A percentile compares a stretch with the other conserved stretches of the same genome.
These are phyloP conservation scores for Aspergillus ibericus DNA, from an alignment of 2,329 filamentous ascomycete species.

Conservation along the genomic window DNA sequence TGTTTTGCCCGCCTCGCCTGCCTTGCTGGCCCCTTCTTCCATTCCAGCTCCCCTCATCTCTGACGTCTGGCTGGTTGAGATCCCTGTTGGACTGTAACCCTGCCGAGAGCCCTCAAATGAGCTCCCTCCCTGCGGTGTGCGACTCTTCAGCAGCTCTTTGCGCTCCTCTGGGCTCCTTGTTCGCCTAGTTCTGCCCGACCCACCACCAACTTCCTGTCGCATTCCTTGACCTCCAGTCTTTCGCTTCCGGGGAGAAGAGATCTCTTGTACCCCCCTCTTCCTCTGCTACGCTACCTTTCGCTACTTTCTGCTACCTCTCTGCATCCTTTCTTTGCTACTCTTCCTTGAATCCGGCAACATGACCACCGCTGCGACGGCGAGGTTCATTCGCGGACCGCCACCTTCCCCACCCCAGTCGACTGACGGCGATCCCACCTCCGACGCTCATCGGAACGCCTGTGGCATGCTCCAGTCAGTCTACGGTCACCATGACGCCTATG, in stretches of 20 bases:
- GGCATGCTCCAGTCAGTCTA: conserved; percentile 18
- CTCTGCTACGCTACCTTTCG: not conserved
- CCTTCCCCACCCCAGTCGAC: conserved; percentile 34
- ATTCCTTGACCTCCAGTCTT: not conserved
- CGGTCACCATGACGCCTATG: conserved; percentile 6
- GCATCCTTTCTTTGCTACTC: not conserved
- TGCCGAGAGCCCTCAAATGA: not conserved
- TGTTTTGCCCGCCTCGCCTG: not conserved
- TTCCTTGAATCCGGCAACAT: conserved; percentile 1
- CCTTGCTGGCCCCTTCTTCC: not conserved
- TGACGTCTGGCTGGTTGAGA: not conserved
- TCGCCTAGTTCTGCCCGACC: not conserved
- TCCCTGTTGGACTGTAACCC: not conserved
- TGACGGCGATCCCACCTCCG: conserved; percentile 21
- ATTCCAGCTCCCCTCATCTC: not conserved
- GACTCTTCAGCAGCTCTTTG: not conserved
- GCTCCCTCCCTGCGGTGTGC: not conserved
- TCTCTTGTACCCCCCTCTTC: not conserved
- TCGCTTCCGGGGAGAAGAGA: not conserved
- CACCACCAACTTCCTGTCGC: not conserved
- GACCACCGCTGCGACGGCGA: conserved; percentile 8
- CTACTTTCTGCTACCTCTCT: not conserved
- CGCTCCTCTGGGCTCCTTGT: not conserved
- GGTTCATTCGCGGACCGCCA: conserved; percentile 22
- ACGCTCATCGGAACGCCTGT: conserved; percentile 17